Evolutionary conservation across 805 yeast genomes (phyloP).

Genomic region (Candida endomychidarum): DNA sequence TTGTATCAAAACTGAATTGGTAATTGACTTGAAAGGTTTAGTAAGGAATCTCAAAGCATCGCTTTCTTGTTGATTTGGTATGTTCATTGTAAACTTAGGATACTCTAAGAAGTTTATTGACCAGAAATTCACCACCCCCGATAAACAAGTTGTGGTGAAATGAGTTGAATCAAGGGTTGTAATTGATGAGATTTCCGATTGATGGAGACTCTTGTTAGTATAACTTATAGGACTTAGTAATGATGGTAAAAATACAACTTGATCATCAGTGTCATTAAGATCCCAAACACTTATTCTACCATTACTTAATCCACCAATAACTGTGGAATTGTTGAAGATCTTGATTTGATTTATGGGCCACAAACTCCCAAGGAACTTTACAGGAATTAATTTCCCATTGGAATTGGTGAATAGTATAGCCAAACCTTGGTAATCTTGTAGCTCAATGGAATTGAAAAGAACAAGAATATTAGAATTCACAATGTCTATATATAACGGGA

Average conservation of each 20-base stretch:
- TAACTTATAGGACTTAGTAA: constrained; percentile 23
- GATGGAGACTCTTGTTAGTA: constrained; percentile 18
- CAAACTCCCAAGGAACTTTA: constrained; percentile 36
- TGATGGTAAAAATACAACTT: constrained; percentile 23
- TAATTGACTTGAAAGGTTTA: not conserved
- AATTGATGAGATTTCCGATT: constrained; percentile 23
- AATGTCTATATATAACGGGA: constrained; percentile 5
- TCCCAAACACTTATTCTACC: constrained; percentile 58
- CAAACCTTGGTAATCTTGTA: constrained; percentile 22
- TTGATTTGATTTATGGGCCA: constrained; percentile 39
- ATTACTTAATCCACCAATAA: constrained; percentile 49
- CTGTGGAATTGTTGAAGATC: constrained; percentile 39
- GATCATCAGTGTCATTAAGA: constrained; percentile 16
- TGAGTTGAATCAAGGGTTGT: constrained; percentile 18
- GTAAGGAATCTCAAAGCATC: constrained; percentile 3
- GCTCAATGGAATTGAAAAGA: not conserved
- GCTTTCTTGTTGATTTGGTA: constrained; percentile 10
- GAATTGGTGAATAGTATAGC: constrained; percentile 35
- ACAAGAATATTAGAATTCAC: constrained; percentile 2
- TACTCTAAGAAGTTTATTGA: constrained; percentile 31
- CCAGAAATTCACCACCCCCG: constrained; percentile 34
- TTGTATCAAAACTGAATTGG: not conserved
- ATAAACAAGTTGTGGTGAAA: constrained; percentile 16
- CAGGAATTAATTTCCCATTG: constrained; percentile 19
- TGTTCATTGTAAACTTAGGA: constrained; percentile 19